Evolutionary conservation across 352 stramenopile species (phyloP), one percentile per base, ranked within the genome.

Genomic region (Pythium oligandrum): DNA sequence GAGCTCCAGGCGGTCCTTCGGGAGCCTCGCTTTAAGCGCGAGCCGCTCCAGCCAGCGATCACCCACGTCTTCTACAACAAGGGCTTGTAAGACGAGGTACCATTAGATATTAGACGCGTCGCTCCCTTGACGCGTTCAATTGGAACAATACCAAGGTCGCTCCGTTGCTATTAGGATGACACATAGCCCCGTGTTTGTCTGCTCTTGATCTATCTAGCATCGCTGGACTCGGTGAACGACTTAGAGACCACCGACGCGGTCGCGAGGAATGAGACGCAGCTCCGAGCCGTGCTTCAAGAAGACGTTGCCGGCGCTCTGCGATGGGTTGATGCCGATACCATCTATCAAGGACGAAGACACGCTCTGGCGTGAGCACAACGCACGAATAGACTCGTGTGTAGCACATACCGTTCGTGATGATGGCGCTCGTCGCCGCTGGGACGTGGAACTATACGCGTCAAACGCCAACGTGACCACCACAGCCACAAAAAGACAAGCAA

Each of bases 241-340:
- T 26, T 26, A 26, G 17, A 26, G 33, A 36, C 77, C 74, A 46
- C 84, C 84, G 44, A 94, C 84, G 53, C 84, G 77, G 53, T 94
- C 84, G 44, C 84, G 77, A 6, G 84, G 84, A 55, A 94, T 94
- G 50, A 94, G 72, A 44, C 84, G 73, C 56, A 94, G 66, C 48
- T 94, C 84, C 32, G 74, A 87, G 52, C 84, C 84, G 57, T 94
- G 70, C 67, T 94, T 94, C 39, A 94, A 57, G 53, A 92, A 92
- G 30, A 94, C 76, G 47, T 87, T 91, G 61, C 79, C 79, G 32
- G 81, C 79, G 48, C 77, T 90, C 63, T 94, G 84, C 51, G 77
- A 83, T 26, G 79, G 79, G 66, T 94, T 94, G 61, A 94, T 91
- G 48, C 84, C 84, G 33, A 91, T 88, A 50, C 84, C 84, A 64